phyloP scores from a whole-genome alignment of 768 basidiomycete species.

The Pulveroboletus frians region DNA sequence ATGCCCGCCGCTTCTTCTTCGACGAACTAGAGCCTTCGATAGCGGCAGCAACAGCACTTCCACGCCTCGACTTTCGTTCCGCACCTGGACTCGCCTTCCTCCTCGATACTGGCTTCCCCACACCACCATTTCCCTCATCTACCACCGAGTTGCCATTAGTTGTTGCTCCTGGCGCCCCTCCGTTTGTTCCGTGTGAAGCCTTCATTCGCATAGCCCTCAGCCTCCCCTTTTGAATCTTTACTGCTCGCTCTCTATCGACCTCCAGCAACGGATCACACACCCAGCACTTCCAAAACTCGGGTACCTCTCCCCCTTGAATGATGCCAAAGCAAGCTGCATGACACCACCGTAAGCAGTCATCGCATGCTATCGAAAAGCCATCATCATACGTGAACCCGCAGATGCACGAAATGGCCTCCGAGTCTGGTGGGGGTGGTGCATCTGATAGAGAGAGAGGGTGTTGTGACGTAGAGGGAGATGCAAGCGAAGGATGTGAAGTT shows the following conservation, averaged over 20 bases:
- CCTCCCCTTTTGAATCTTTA: constrained; percentile 40
- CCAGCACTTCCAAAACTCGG: constrained; percentile 78
- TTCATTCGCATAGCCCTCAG: constrained; percentile 29
- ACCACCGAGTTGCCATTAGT: constrained; percentile 9
- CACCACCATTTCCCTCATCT: constrained; percentile 13
- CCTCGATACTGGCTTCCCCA: constrained; percentile 26
- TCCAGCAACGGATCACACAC: constrained; percentile 45
- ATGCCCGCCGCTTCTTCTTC: constrained; percentile 37
- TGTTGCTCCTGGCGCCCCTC: constrained; percentile 13
- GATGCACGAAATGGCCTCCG: constrained; percentile 63
- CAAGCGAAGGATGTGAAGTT: constrained; percentile 8
- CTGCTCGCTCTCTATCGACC: constrained; percentile 46
- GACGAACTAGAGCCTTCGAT: constrained; percentile 31
- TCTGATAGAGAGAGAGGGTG: constrained; percentile 14
- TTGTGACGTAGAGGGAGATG: constrained; percentile 21
- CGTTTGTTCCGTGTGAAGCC: constrained; percentile 25
- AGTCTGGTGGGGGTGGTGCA: constrained; percentile 27
- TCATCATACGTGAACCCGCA: constrained; percentile 73
- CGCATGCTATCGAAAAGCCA: constrained; percentile 83
- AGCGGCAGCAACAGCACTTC: constrained; percentile 32
- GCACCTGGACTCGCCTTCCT: constrained; percentile 36
- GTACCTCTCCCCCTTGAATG: constrained; percentile 45
- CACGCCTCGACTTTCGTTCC: constrained; percentile 36
- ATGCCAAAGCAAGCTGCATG: constrained; percentile 78
- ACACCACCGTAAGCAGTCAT: constrained; percentile 76